Base-by-base conservation (phyloP, 1,139 yeast species). In the Geotrichum bryndzae region DNA sequence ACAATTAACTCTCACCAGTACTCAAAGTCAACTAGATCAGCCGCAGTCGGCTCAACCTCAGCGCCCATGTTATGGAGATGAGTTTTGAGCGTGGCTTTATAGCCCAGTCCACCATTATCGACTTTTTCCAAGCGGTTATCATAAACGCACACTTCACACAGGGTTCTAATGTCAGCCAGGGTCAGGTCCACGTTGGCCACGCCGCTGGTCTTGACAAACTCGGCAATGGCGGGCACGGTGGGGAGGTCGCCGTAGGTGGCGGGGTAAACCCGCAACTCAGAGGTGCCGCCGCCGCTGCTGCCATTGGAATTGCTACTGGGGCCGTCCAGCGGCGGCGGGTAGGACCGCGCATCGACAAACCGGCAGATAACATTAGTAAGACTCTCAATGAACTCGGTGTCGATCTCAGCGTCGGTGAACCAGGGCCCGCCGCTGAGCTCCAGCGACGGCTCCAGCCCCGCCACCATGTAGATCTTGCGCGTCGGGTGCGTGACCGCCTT, bases 351-450 rank as follows among this genome's bases (percentile, higher is more conserved):
- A 0, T 91, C 90, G 7, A 90, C 85, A 73, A 79, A 94, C 68
- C 95, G 80, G 97, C 98, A 94, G 18, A 92, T 85, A 54, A 92
- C 94, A 29, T 90, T 84, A 66, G 90, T 76, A 63, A 94, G 77
- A 56, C 90, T 86, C 68, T 90, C 95, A 64, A 94, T 92, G 72
- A 94, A 94, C 72, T 92, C 99, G 3, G 92, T 86, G 71, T 94
- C 99, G 64, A 94, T 80, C 74, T 94, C 99, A 45, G 92, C 85
- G 72, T 95, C 99, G 0, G 98, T 91, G 74, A 92, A 95, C 99
- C 99, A 94, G 2, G 99, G 99, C 1, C 99, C 99, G 65, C 99
- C 99, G 0, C 99, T 94, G 53, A 94, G 95, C 68, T 92, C 98
- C 51, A 90, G 85, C 3, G 96, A 87, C 8, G 99, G 99, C 72